Base-by-base conservation (phyloP, 352 stramenopile species). In the Aphanomyces astaci region DNA sequence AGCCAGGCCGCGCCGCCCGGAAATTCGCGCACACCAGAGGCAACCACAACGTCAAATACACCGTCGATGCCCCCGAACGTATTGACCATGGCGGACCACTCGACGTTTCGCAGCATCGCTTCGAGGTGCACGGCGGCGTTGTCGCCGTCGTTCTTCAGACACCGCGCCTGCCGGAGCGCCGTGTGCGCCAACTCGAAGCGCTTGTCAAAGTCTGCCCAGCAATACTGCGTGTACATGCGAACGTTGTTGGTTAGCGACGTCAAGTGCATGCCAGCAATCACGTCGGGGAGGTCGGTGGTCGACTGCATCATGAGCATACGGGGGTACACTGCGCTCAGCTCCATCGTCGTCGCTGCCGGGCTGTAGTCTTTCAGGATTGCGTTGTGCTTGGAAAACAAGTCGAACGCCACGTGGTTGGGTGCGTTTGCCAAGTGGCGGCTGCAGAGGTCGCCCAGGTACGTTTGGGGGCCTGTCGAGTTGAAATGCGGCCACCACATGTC, bases 111-210 rank as follows among this genome's bases (percentile, higher is more conserved):
- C 30, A 64, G 24, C 1, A 64, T 5, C 2, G 30, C 13, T n/a
- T 64, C 56, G 9, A 64, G 17, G 43, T 64, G 36, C 7, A 64
- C 56, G 43, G 56, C 56, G 27, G 17, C 56, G 36, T 64, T 64
- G 36, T 1, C 43, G 10, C 30, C 27, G 17, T 32, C 22, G 7
- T 57, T 4, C 1, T 1, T 27, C 1, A 32, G 2, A 27, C 56
- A 64, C 31, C 56, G 27, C 1, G 30, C 30, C 36, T 49, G 36
- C 7, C 56, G 56, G 4, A 25, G n/a, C 19, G 32, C 1, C 9
- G 56, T 64, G 27, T 64, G 56, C 5, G 56, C 56, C 1, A 53
- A 11, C 27, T 64, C 28, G n/a, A 24, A 64, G 9, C 31, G 36
- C 43, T 30, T 19, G 22, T 51, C 22, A 3, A 64, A 33, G 28